phyloP scores from a whole-genome alignment of 148 eudicot species.

The Polygonum maritimum region DNA sequence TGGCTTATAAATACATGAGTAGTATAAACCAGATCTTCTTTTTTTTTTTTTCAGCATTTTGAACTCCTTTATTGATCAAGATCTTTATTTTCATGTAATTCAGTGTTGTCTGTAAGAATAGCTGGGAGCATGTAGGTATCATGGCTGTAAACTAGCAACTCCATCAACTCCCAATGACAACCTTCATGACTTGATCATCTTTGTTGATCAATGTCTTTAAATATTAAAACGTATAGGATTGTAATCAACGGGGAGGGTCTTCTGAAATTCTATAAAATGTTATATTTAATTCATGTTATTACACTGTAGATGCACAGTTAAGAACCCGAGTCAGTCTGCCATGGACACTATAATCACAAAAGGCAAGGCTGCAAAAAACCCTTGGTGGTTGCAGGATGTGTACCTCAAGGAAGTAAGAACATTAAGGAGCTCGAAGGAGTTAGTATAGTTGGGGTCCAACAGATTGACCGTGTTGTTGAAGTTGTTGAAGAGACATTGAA shows the following conservation, averaged over 20 bases:
- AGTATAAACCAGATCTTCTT: neutral
- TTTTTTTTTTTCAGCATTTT: neutral
- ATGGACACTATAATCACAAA: conserved; percentile 87
- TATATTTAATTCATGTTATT: neutral
- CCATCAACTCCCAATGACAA: neutral
- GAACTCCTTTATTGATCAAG: too few species aligned
- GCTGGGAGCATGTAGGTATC: too few species aligned
- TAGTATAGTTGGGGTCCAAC: conserved; percentile 97
- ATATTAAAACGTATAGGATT: neutral
- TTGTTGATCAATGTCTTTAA: neutral
- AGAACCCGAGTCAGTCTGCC: conserved; percentile 96
- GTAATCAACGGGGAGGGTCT: neutral
- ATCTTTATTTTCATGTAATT: neutral
- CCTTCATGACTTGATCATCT: neutral
- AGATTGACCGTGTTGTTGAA: conserved; percentile 97
- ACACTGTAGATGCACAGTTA: conserved; percentile 76
- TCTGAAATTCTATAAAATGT: neutral
- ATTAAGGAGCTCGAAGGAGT: conserved; percentile 95
- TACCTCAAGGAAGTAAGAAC: conserved; percentile 94
- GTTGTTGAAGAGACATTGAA: conserved; percentile 96
- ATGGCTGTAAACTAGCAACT: conserved; percentile 19
- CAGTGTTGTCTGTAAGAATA: neutral
- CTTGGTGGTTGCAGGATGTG: conserved; percentile 96
- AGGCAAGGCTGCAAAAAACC: conserved; percentile 75
- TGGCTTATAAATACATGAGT: conserved; percentile 98